These are phyloP conservation scores for Schwanniomyces vanrijiae DNA, from an alignment of 805 yeast genomes.

Conservation along the genomic window DNA sequence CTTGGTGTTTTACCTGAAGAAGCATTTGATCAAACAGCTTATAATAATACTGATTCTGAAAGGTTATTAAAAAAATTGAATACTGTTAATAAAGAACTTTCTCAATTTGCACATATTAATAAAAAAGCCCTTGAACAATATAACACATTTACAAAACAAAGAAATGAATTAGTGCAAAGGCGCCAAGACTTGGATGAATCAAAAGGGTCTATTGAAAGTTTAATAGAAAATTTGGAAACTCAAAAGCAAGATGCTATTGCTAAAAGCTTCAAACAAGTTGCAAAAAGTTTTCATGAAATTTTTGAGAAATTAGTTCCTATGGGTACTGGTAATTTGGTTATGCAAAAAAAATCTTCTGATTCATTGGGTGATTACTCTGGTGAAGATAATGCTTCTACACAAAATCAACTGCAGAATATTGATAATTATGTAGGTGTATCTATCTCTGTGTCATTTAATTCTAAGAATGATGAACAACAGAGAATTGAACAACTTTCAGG, in stretches of 20 bases:
- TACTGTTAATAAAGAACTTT: slow-evolving; percentile 54
- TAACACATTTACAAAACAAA: slow-evolving; percentile 67
- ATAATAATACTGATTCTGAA: slow-evolving; percentile 47
- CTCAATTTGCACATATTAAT: slow-evolving; percentile 74
- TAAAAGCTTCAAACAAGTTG: slow-evolving; percentile 73
- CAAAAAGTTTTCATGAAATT: slow-evolving; percentile 68
- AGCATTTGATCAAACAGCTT: slow-evolving; percentile 51
- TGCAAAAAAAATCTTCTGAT: slow-evolving; percentile 46
- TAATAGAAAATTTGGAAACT: slow-evolving; percentile 66
- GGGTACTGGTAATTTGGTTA: slow-evolving; percentile 73
- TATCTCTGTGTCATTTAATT: slow-evolving; percentile 85
- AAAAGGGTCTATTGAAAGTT: slow-evolving; percentile 65
- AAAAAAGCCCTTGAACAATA: slow-evolving; percentile 88
- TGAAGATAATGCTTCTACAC: slow-evolving; percentile 15
- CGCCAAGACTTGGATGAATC: slow-evolving; percentile 70
- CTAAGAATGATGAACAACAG: slow-evolving; percentile 80
- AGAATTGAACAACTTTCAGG: slow-evolving; percentile 91
- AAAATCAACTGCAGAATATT: slow-evolving; percentile 20
- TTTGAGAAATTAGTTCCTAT: slow-evolving; percentile 82
- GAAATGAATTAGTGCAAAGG: slow-evolving; percentile 63
- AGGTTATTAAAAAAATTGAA: slow-evolving; percentile 55
- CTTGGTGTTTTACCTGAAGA: slow-evolving; percentile 90
- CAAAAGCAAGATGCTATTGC: slow-evolving; percentile 84
- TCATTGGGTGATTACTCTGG: slow-evolving; percentile 13
- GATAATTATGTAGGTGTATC: slow-evolving; percentile 79